Base-by-base conservation (phyloP, 352 stramenopile genomes). In the Phytophthora colocasiae region DNA sequence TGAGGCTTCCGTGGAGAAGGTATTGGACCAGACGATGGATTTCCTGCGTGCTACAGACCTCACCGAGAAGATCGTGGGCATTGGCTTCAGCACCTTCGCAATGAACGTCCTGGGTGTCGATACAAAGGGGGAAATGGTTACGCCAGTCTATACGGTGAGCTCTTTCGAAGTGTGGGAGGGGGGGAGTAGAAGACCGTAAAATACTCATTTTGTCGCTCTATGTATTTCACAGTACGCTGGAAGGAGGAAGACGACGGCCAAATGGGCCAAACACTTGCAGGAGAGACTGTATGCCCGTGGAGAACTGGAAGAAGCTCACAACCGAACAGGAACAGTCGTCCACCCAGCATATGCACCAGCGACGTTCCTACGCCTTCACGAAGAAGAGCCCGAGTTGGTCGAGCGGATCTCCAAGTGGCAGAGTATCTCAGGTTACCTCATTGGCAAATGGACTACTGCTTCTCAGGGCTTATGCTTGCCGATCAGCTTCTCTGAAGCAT, bases 21-120 rank as follows among this genome's bases (percentile, higher is more conserved):
- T 85, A 27, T 19, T 93, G 49, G 75, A 86, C 51, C 56, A 41
- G 10, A 75, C 74, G 43, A 63, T 93, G 24, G 50, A 41, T 11
- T 92, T 90, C 48, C 57, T 96, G 12, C 77, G 85, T 14, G 64
- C 57, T 8, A 62, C 61, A n/a, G 55, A 76, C 9, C 66, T 93
- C 12, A 63, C 58, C 6, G 49, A 80, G 36, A 66, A 66, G 14
- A 71, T 97, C 19, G 59, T 85, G 14, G 90, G 82, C 8, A 77
- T 98, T 29, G 95, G 93, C 49, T 97, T 98, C 70, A 96, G 89
- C 55, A 90, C 85, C 29, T 98, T 98, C 73, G 93, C 85, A 1
- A 98, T 98, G 93, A 98, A 98, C 58, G 51, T 98, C 11, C 62
- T 98, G 15, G 95, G 91, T 6, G 65, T 98, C 0, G 81, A 98